A percentile compares a stretch with the other conserved stretches of the same genome.
Conservation (phyloP, 2,329 filamentous ascomycete genomes). For the Chaetomiaceae sp. region DNA sequence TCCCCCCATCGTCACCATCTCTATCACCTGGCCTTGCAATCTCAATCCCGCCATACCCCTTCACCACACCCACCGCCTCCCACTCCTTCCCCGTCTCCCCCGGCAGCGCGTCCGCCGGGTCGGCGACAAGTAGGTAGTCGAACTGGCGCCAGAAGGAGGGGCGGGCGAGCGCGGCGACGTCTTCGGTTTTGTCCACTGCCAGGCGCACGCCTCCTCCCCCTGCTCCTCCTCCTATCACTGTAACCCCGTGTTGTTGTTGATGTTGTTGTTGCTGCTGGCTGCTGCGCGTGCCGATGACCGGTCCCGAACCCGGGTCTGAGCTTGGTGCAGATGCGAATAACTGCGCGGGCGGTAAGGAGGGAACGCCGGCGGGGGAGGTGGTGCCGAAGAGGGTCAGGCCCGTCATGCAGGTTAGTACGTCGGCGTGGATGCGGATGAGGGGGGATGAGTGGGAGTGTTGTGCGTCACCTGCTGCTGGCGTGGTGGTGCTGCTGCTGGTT, state of each 20-base stretch:
- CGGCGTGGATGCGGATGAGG: constrained; percentile 50
- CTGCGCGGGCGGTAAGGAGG: constrained; percentile 20
- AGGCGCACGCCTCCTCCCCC: constrained; percentile 16
- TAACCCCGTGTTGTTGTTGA: background rate
- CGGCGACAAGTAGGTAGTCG: constrained; percentile 56
- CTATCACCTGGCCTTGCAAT: constrained; percentile 43
- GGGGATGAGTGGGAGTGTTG: no score
- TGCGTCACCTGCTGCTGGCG: no score
- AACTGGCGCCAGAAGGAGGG: constrained; percentile 57
- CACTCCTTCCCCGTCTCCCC: constrained; percentile 34
- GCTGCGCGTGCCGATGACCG: background rate
- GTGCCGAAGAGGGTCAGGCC: constrained; percentile 59
- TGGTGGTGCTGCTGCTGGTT: no score
- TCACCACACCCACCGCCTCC: constrained; percentile 51
- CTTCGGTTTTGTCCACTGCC: constrained; percentile 59
- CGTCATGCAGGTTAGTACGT: constrained; percentile 64
- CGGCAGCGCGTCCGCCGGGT: constrained; percentile 42
- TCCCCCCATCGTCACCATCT: constrained; percentile 14
- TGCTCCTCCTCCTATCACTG: background rate
- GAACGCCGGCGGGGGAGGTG: constrained; percentile 31
- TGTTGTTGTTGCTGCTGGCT: background rate
- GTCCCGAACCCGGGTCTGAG: background rate
- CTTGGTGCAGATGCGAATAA: background rate
- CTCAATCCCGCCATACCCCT: constrained; percentile 55
- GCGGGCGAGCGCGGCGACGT: constrained; percentile 36